Percentiles rank a stretch among this genome's conserved stretches.
Conservation (phyloP, 176 grass and related monocot species). For the maize (Zea mays) region DNA sequence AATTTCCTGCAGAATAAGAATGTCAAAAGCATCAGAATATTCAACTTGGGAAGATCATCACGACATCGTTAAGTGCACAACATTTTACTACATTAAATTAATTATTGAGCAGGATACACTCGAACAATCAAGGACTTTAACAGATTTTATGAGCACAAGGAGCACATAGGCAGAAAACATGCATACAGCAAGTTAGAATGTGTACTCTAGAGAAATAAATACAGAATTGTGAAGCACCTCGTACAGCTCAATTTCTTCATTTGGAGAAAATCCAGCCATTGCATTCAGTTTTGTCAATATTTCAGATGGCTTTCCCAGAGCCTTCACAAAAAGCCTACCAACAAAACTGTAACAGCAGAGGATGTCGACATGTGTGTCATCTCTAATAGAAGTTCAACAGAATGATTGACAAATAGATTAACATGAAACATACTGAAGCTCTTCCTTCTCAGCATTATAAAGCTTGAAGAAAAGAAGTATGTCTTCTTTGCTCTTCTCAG, state of each 20-base stretch:
- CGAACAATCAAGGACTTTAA: conserved; percentile 15
- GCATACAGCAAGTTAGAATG: not conserved
- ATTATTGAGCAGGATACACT: not conserved
- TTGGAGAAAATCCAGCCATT: conserved; percentile 76
- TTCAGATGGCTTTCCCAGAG: conserved; percentile 77
- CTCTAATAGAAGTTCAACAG: conserved; percentile 10
- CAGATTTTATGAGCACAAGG: conserved; percentile 28
- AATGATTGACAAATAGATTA: conserved; percentile 13
- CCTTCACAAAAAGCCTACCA: conserved; percentile 88
- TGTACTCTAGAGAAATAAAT: conserved; percentile 16
- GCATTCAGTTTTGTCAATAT: conserved; percentile 81
- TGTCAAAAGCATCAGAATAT: conserved; percentile 23
- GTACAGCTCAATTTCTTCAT: conserved; percentile 90
- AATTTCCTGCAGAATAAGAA: conserved; percentile 75
- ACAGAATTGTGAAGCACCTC: conserved; percentile 49
- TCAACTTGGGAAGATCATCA: conserved; percentile 22
- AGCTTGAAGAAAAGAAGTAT: conserved; percentile 96
- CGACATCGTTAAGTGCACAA: conserved; percentile 5
- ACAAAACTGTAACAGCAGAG: conserved; percentile 62
- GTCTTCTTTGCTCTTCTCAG: conserved; percentile 90
- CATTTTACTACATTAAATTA: conserved; percentile 22
- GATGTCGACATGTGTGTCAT: conserved; percentile 32
- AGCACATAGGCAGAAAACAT: not conserved
- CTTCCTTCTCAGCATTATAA: conserved; percentile 92
- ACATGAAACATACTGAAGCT: conserved; percentile 64